Evolutionary conservation across 768 basidiomycete genomes (phyloP), one percentile per base, ranked within the genome.

Genomic region (Lactarius evosmus): DNA sequence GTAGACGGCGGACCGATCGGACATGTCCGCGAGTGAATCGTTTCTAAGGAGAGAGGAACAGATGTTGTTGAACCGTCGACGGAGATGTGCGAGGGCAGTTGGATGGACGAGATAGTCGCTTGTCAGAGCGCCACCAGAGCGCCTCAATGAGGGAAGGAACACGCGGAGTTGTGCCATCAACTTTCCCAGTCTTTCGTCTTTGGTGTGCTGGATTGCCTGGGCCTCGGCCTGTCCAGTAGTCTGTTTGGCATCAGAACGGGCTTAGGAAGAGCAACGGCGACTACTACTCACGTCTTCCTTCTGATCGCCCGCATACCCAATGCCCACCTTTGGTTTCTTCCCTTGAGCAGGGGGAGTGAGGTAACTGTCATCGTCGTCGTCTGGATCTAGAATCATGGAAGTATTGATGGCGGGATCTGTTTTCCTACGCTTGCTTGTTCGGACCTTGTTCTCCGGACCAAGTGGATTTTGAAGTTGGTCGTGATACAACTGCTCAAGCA

Each of bases 71-170:
- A 97, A 97, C 36, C 95, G 83, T 67, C 95, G 79, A 46, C 95
- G 85, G 60, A 98, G 86, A 75, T 95, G 95, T 11, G 94, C 93
- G 40, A 98, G 79, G 3, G 94, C 85, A 3, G 93, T 95, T 2
- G 95, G 95, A 70, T 94, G 91, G n/a, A 89, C 87, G 70, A 94
- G 82, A 70, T 91, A 95, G 77, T 98, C 95, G 67, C 92, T 93
- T 2, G 93, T 83, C 66, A 83, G 84, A 41, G 86, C 86, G 17
- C 93, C 93, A 12, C 85, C 88, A 22, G 78, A 75, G 54, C 95
- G 85, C 67, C 88, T 83, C 11, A 93, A 76, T 41, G 88, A 89
- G 0, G 95, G 95, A 11, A 98, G 83, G 72, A 87, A 98, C 2
- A 85, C 78, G n/a, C 92, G 86, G 58, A 97, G 86, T 60, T 82